Percentiles rank a stretch among this genome's conserved stretches.
Conservation (phyloP, 1,139 yeast species). For the Saccharomyces hybrid region DNA sequence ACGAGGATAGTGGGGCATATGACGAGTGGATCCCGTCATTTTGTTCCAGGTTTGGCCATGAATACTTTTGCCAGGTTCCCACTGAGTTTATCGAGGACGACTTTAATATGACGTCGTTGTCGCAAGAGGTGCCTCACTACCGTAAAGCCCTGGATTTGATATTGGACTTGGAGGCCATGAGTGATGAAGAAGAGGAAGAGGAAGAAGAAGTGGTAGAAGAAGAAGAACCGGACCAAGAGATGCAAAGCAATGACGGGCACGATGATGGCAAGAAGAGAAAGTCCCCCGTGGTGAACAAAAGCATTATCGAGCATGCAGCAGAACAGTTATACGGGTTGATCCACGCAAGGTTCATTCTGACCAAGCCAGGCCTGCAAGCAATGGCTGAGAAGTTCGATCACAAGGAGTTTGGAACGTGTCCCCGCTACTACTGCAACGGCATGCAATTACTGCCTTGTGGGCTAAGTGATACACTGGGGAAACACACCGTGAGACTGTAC, state of each 20-base stretch:
- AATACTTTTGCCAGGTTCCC: slow-evolving; percentile 85
- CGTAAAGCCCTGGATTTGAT: slow-evolving; percentile 88
- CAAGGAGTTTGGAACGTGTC: slow-evolving; percentile 86
- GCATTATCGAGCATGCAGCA: slow-evolving; percentile 79
- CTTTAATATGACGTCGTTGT: slow-evolving; percentile 84
- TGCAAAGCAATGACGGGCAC: slow-evolving; percentile 3
- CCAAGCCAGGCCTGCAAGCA: slow-evolving; percentile 81
- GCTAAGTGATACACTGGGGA: slow-evolving; percentile 81
- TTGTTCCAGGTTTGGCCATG: slow-evolving; percentile 84
- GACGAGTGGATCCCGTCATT: slow-evolving; percentile 88
- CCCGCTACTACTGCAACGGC: slow-evolving; percentile 84
- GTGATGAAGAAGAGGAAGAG: slow-evolving; percentile 28
- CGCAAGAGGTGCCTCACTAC: slow-evolving; percentile 80
- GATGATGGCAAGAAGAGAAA: slow-evolving; percentile 1
- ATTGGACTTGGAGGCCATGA: slow-evolving; percentile 76
- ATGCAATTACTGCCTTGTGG: slow-evolving; percentile 91
- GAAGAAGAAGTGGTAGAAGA: slow-evolving; percentile 11
- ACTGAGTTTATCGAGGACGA: slow-evolving; percentile 95
- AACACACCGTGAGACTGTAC: slow-evolving; percentile 81
- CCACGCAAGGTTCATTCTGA: slow-evolving; percentile 83
- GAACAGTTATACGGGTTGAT: slow-evolving; percentile 87
- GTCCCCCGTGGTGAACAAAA: slow-evolving; percentile 35
- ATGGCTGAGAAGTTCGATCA: slow-evolving; percentile 95
- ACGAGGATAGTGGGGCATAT: slow-evolving; percentile 29
- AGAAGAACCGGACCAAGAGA: background rate